Evolutionary conservation across 2,329 filamentous ascomycete species (phyloP).

Genomic region (Colletotrichum sp.): DNA sequence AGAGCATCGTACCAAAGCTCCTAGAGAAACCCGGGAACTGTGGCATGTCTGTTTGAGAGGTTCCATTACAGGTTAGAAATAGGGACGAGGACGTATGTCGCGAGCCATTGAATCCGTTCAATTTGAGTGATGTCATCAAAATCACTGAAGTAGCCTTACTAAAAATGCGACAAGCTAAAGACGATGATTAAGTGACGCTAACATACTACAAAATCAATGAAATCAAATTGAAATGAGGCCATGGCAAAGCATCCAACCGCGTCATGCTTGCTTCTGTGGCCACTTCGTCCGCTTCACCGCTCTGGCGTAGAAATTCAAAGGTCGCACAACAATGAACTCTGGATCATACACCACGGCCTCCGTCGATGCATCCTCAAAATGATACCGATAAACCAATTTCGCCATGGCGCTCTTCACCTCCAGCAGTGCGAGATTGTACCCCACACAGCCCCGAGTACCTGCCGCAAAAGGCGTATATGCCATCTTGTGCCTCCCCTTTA

Average conservation of each 20-base stretch:
- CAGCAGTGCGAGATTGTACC: not conserved
- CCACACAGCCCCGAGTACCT: not conserved
- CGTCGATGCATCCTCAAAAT: conserved; percentile 22
- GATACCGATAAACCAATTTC: conserved; percentile 10
- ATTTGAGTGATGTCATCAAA: not conserved
- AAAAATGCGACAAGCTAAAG: fast-evolving
- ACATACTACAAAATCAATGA: fast-evolving
- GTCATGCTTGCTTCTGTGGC: not conserved
- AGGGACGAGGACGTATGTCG: not conserved
- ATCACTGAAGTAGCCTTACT: not conserved
- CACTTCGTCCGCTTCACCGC: not conserved
- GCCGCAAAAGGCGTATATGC: conserved; percentile 3
- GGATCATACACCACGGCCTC: conserved; percentile 24
- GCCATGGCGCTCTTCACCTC: conserved; percentile 5
- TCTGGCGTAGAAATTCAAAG: conserved; percentile 26
- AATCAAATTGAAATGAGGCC: not conserved
- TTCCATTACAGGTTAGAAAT: not conserved
- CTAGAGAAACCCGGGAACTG: fast-evolving
- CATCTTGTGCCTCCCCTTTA: not conserved
- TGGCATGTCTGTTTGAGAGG: not conserved
- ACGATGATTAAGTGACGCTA: not conserved
- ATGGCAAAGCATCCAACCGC: not conserved
- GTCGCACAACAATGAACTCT: conserved; percentile 23
- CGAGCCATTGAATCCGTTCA: not conserved
- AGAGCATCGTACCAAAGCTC: not conserved